These are phyloP conservation scores for Lecanicillium sp. DNA, from an alignment of 2,329 filamentous ascomycete species.

Conservation along the genomic window DNA sequence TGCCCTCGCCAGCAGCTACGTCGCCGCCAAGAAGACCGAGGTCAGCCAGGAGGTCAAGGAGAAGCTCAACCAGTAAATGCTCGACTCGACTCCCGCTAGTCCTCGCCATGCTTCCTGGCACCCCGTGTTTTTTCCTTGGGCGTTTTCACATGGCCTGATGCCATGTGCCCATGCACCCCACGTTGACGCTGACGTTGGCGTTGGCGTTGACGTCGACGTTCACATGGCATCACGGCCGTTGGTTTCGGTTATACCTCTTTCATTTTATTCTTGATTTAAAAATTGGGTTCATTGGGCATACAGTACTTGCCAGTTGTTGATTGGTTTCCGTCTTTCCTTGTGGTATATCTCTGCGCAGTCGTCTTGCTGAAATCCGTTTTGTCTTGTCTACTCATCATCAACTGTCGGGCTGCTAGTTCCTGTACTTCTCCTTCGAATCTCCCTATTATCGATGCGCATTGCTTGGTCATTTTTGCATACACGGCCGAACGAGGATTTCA, in stretches of 20 bases:
- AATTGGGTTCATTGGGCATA: slow-evolving; percentile 8
- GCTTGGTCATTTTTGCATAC: too few species aligned
- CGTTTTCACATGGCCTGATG: slow-evolving; percentile 6
- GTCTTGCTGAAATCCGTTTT: too few species aligned
- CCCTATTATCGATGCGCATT: too few species aligned
- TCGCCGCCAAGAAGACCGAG: slow-evolving; percentile 58
- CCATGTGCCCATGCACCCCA: too few species aligned
- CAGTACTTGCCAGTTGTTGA: slow-evolving; percentile 12
- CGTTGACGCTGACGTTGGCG: too few species aligned
- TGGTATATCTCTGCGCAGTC: too few species aligned
- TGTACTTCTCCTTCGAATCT: too few species aligned
- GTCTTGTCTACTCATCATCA: too few species aligned
- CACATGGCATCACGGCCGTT: slow-evolving; percentile 3
- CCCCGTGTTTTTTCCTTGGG: neutral
- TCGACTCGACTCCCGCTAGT: neutral
- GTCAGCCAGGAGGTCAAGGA: slow-evolving; percentile 50
- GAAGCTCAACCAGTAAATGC: slow-evolving; percentile 38
- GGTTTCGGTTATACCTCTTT: neutral
- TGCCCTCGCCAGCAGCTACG: slow-evolving; percentile 51
- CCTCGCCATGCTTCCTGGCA: neutral
- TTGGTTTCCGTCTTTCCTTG: slow-evolving; percentile 10
- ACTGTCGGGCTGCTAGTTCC: too few species aligned
- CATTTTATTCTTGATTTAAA: neutral
- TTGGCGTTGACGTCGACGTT: too few species aligned
- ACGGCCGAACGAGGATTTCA: too few species aligned